These are phyloP conservation scores for Metschnikowia henanensis DNA, from an alignment of 805 yeast genomes.

Conservation along the genomic window DNA sequence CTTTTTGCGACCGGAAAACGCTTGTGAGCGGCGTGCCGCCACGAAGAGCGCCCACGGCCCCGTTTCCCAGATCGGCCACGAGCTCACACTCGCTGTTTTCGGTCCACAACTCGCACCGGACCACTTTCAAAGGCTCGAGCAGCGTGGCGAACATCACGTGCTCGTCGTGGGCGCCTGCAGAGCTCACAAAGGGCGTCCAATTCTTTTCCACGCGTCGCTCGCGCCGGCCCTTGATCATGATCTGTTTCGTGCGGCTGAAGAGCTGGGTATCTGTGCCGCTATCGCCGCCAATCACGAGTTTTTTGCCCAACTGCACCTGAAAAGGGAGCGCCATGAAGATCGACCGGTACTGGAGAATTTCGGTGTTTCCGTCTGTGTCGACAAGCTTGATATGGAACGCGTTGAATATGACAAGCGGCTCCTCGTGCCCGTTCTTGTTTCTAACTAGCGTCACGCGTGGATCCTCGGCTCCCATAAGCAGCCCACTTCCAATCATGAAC, in stretches of 20 bases:
- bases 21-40: conserved; percentile 25
- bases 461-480: conserved; percentile 47
- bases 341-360: conserved; percentile 2
- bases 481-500: conserved; percentile 6
- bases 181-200: conserved; percentile 40
- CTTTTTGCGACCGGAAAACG: conserved; percentile 1
- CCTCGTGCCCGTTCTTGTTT: conserved; percentile 36
- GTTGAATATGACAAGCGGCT: conserved; percentile 49
- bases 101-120: conserved; percentile 25
- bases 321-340: conserved; percentile 18
- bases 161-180: conserved; percentile 25
- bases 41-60: conserved; percentile 20
- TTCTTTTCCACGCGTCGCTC: conserved; percentile 28
- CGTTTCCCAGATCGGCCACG: neutral
- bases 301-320: conserved; percentile 16
- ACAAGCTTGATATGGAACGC: conserved; percentile 20
- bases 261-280: neutral
- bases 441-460: conserved; percentile 41
- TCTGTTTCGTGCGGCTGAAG: conserved; percentile 9
- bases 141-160: conserved; percentile 30
- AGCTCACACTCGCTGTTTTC: conserved; percentile 25
- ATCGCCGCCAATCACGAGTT: neutral
- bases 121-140: conserved; percentile 30
- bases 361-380: neutral
- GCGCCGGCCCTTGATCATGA: conserved; percentile 3